phyloP scores from a whole-genome alignment of 495 filamentous ascomycete species.

The Aspergillus nidulans region DNA sequence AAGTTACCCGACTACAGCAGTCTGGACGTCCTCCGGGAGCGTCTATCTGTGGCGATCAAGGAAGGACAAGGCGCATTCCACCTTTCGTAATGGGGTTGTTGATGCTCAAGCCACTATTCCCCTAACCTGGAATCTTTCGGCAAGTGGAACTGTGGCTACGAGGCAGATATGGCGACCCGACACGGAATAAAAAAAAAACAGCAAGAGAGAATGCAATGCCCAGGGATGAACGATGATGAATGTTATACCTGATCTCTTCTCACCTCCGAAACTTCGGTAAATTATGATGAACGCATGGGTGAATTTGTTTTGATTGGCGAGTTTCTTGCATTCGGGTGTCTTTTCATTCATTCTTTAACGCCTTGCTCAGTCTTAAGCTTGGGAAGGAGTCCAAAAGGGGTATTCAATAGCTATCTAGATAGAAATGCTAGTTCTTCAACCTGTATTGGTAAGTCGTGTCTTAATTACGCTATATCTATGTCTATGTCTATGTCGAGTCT shows the following conservation, averaged over 20 bases:
- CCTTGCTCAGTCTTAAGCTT: conserved; percentile 14
- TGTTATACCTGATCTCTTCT: conserved; percentile 6
- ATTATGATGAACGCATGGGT: conserved; percentile 15
- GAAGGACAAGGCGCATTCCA: conserved; percentile 99
- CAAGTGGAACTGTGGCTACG: background rate
- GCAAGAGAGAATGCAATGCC: background rate
- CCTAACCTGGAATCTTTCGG: background rate
- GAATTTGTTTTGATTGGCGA: conserved; percentile 15
- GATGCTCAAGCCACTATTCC: background rate
- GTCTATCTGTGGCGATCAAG: conserved; percentile 78
- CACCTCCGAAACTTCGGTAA: background rate
- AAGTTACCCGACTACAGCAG: conserved; percentile 94
- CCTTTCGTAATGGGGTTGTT: conserved; percentile 63
- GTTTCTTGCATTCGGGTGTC: conserved; percentile 15
- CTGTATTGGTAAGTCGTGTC: conserved; percentile 5
- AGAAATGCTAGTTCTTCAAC: conserved; percentile 26
- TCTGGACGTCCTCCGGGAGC: conserved; percentile 68
- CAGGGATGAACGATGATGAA: background rate
- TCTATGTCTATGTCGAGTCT: conserved; percentile 5
- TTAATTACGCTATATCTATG: conserved; percentile 9
- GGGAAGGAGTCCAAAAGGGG: conserved; percentile 15
- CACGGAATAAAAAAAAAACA: background rate
- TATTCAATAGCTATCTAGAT: conserved; percentile 30
- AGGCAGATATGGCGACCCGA: conserved; percentile 4
- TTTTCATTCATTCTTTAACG: conserved; percentile 4